Conservation (phyloP, 805 yeast genomes). For the Komagataella pastoris region DNA sequence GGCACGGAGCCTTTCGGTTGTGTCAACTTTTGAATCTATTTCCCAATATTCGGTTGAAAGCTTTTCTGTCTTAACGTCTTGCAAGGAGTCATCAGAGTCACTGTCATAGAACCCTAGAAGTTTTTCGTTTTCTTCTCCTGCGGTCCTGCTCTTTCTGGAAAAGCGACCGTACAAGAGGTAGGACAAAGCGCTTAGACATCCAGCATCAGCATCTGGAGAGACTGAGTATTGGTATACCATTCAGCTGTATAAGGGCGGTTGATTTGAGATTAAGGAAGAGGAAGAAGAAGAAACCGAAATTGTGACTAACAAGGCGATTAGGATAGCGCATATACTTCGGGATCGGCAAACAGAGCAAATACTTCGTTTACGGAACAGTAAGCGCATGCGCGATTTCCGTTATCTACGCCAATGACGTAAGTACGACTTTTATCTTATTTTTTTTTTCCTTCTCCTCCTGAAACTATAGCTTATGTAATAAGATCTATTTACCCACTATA, state of each 20-base stretch:
- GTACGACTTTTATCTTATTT: background rate
- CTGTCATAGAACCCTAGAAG: background rate
- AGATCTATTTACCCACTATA: background rate
- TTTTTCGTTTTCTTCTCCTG: background rate
- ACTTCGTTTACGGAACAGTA: background rate
- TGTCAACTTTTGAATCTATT: conserved; percentile 9
- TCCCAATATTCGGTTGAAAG: background rate
- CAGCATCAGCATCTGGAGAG: background rate
- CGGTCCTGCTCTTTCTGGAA: background rate
- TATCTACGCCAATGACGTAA: background rate
- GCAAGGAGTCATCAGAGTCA: background rate
- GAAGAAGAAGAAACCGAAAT: background rate
- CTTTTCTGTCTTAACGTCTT: background rate
- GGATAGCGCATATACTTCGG: background rate
- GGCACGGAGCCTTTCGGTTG: conserved; percentile 20
- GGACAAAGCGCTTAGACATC: background rate
- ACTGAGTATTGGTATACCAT: background rate
- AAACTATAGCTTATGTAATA: background rate
- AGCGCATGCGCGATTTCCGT: background rate
- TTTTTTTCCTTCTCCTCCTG: no score
- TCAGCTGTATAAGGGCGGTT: background rate
- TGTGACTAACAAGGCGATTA: background rate
- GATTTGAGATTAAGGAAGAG: background rate
- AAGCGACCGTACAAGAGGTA: background rate
- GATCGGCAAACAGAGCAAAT: background rate